Conservation (phyloP, 768 basidiomycete genomes). For the Zangia roseola region DNA sequence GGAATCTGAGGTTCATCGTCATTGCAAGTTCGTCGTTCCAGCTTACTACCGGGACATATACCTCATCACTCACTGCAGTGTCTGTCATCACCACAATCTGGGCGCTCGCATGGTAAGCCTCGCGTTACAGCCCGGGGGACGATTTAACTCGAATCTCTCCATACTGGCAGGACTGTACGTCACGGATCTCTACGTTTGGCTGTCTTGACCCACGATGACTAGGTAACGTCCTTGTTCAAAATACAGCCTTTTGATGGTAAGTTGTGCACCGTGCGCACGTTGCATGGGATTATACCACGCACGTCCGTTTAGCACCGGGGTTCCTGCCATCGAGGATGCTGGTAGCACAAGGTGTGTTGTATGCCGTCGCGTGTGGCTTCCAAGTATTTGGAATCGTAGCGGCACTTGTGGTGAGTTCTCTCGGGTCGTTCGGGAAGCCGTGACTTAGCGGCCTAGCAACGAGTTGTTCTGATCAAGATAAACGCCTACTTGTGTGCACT, state of each 20-base stretch:
- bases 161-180: slow-evolving; percentile 23
- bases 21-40: slow-evolving; percentile 38
- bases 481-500: slow-evolving; percentile 54
- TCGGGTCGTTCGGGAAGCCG: background rate
- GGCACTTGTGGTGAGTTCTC: slow-evolving; percentile 45
- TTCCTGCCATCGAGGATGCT: slow-evolving; percentile 49
- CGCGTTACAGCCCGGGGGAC: background rate
- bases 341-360: slow-evolving; percentile 60
- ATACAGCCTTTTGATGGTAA: slow-evolving; percentile 46
- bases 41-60: background rate
- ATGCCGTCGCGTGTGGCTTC: slow-evolving; percentile 48
- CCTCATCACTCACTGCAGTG: slow-evolving; percentile 23
- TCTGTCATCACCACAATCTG: slow-evolving; percentile 54
- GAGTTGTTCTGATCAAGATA: slow-evolving; percentile 47
- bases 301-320: slow-evolving; percentile 33
- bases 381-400: slow-evolving; percentile 56
- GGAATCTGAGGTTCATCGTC: slow-evolving; percentile 63
- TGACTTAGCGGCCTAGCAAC: slow-evolving; percentile 44
- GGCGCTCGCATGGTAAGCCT: slow-evolving; percentile 59
- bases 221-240: slow-evolving; percentile 64
- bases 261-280: slow-evolving; percentile 18
- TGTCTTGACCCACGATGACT: background rate
- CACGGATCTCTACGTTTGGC: too few species aligned
- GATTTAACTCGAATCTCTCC: background rate
- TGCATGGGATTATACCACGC: background rate